phyloP scores from a whole-genome alignment of 495 filamentous ascomycete species.

The Pyrenopolyporus hunteri region DNA sequence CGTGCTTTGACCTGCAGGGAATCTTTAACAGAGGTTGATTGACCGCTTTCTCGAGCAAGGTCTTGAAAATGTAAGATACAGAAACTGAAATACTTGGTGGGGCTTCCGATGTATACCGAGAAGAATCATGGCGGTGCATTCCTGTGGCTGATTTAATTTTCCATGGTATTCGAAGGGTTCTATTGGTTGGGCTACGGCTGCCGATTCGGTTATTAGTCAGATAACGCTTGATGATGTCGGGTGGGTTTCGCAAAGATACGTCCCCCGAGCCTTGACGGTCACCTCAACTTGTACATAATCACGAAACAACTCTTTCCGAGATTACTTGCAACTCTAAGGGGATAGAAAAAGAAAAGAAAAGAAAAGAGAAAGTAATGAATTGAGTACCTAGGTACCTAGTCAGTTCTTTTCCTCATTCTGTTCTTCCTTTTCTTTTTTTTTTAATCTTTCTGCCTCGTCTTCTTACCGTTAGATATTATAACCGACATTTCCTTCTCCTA shows the following conservation, averaged over 20 bases:
- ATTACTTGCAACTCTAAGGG: conserved; percentile 23
- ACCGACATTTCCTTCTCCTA: conserved; percentile 5
- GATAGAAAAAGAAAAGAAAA: neutral
- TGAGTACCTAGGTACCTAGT: no score
- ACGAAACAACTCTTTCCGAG: conserved; percentile 22
- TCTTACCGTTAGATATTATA: conserved; percentile 8
- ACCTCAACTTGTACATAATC: conserved; percentile 14
- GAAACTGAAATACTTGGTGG: no score
- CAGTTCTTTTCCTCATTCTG: neutral
- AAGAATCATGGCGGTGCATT: conserved; percentile 22
- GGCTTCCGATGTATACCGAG: no score
- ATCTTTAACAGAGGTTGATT: no score
- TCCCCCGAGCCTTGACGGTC: conserved; percentile 1
- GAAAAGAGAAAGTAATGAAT: no score
- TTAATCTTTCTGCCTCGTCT: neutral
- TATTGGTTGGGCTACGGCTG: conserved; percentile 14
- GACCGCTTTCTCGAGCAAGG: no score
- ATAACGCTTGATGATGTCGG: conserved; percentile 32
- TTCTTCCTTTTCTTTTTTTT: neutral
- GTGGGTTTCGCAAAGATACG: conserved; percentile 22
- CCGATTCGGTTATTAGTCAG: conserved; percentile 6
- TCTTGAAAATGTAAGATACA: no score
- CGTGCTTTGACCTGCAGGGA: no score
- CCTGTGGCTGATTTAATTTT: conserved; percentile 20
- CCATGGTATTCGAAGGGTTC: conserved; percentile 5